Evolutionary conservation across 164 flowering plant genomes (phyloP), one percentile per base, ranked within the genome.

Genomic region (Macadamia tetraphylla): DNA sequence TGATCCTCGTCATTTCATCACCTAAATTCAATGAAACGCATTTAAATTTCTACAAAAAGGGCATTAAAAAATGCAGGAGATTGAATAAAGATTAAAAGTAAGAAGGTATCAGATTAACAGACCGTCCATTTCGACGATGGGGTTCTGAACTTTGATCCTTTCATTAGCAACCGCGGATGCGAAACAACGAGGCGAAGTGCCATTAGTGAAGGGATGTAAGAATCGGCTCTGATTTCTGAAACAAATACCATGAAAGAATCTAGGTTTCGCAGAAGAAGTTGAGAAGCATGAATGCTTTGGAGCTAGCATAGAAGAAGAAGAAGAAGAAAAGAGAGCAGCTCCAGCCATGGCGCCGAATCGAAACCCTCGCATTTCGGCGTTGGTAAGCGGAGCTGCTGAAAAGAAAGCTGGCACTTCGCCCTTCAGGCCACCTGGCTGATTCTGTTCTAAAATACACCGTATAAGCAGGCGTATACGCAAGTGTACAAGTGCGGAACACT

Each of bases 71-170:
- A 18, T 49, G n/a, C 30, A 53, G 9, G 46, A 48, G 60, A 35
- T 32, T 43, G 18, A 30, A 31, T 3, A 11, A 40, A 0, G 6
- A 57, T 7, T 8, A n/a, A 17, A 23, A 53, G 1, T n/a, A 43
- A 51, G 32, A 31, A 70, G 14, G 65, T 49, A 31, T 11, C 62
- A 35, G 40, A 35, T 2, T 40, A 29, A 11, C 35, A 29, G 77
- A 90, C 96, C 96, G 75, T 91, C 97, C 98, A 93, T 91, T 76
- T 93, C 98, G 23, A 93, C 98, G 60, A 91, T 78, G 6, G 98
- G 97, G 68, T 93, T 91, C 62, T 75, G 79, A 61, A 93, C 97
- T 56, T 79, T 74, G 71, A 92, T 74, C 71, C 79, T 77, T 40
- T 85, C 82, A 1, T 73, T 31, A 7, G 75, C 74, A 12, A 85